Conservation (phyloP, 2,329 filamentous ascomycete species). For the Arachnomyces sp. region DNA sequence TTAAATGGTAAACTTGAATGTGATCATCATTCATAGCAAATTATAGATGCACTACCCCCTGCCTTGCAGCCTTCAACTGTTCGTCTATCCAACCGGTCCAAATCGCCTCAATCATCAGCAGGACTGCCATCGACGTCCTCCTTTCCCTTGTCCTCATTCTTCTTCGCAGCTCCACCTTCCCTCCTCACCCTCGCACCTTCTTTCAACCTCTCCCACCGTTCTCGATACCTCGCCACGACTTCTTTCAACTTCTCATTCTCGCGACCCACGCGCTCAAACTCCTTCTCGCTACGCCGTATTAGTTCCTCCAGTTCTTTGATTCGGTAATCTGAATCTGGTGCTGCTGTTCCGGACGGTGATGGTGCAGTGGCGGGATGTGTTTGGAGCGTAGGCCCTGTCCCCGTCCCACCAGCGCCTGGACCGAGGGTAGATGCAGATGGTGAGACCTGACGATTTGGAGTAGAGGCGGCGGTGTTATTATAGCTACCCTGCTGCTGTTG, state of each 20-base stretch:
- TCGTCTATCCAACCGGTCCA: conserved; percentile 80
- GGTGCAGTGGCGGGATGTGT: conserved; percentile 6
- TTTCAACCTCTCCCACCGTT: conserved; percentile 62
- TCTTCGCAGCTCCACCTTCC: conserved; percentile 16
- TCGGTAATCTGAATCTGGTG: conserved; percentile 40
- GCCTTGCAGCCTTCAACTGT: conserved; percentile 51
- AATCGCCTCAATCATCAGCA: conserved; percentile 38
- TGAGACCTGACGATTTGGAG: conserved; percentile 20
- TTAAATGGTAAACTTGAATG: too few species aligned
- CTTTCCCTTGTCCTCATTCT: background rate
- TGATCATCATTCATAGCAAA: too few species aligned
- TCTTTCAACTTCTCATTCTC: conserved; percentile 53
- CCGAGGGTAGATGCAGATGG: conserved; percentile 21
- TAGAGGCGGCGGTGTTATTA: conserved; percentile 15
- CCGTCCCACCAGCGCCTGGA: conserved; percentile 2
- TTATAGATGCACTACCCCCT: too few species aligned
- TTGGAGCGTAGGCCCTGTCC: conserved; percentile 1
- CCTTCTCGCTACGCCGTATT: conserved; percentile 48
- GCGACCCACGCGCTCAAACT: conserved; percentile 54
- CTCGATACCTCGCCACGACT: conserved; percentile 49
- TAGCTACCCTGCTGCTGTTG: too few species aligned
- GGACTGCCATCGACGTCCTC: conserved; percentile 13
- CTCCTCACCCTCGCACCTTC: conserved; percentile 48
- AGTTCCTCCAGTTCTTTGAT: conserved; percentile 62
- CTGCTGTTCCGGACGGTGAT: conserved; percentile 13